Percentiles rank a stretch among this genome's conserved stretches.
phyloP scores from a whole-genome alignment of 805 yeast species.

The Kazachstania africana region DNA sequence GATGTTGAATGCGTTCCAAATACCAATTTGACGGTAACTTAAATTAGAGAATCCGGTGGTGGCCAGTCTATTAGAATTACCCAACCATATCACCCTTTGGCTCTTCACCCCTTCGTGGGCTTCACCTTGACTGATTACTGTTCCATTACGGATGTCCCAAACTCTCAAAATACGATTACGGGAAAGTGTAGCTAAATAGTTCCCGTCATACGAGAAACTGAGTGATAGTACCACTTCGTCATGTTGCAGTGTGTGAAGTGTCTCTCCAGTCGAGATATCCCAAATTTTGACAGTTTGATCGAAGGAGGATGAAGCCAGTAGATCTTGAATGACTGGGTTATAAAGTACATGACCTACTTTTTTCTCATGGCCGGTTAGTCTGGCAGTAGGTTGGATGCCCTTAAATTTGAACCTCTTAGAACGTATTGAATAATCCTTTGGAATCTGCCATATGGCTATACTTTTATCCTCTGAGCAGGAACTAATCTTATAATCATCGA shows the following conservation, averaged over 20 bases:
- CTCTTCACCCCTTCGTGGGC: constrained; percentile 93
- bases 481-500: constrained; percentile 59
- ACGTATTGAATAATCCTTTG: constrained; percentile 66
- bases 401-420: constrained; percentile 42
- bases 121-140: constrained; percentile 67
- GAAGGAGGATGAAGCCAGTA: constrained; percentile 80
- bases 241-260: constrained; percentile 64
- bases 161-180: constrained; percentile 84
- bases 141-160: constrained; percentile 78
- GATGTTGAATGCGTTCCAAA: constrained; percentile 77
- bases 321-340: constrained; percentile 80
- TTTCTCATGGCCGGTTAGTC: constrained; percentile 75
- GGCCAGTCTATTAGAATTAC: constrained; percentile 69
- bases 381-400: constrained; percentile 61
- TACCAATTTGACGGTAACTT: constrained; percentile 89
- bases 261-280: constrained; percentile 71
- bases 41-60: constrained; percentile 92
- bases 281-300: constrained; percentile 89
- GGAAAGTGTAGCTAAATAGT: constrained; percentile 74
- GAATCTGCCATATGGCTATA: constrained; percentile 80
- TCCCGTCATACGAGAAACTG: constrained; percentile 83
- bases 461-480: constrained; percentile 77
- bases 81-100: constrained; percentile 82
- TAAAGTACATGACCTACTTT: constrained; percentile 87
- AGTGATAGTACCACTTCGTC: constrained; percentile 89